phyloP scores from a whole-genome alignment of 768 basidiomycete genomes.

The Pleurotus tuoliensis region DNA sequence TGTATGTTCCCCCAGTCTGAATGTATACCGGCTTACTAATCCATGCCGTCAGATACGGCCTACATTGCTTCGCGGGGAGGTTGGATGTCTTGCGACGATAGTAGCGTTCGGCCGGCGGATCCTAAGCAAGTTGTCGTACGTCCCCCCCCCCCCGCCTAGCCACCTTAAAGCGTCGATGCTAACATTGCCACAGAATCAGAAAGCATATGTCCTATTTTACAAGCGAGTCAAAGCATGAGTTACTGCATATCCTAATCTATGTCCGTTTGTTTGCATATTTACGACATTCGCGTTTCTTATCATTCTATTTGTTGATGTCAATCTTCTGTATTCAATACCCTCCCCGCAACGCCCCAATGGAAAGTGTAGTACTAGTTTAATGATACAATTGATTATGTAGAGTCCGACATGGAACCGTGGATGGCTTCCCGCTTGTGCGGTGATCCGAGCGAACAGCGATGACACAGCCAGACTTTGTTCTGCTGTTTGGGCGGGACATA shows the following conservation, averaged over 20 bases:
- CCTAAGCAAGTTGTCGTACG: slow-evolving; percentile 82
- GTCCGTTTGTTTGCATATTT: slow-evolving; percentile 10
- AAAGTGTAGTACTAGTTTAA: slow-evolving; percentile 8
- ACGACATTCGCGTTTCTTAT: not conserved
- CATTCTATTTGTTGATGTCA: not conserved
- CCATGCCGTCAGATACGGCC: slow-evolving; percentile 70
- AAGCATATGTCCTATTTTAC: slow-evolving; percentile 84
- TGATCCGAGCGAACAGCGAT: not conserved
- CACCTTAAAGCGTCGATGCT: not conserved
- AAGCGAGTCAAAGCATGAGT: slow-evolving; percentile 54
- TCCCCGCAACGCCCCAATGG: slow-evolving; percentile 9
- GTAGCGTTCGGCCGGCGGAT: slow-evolving; percentile 71
- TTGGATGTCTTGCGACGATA: slow-evolving; percentile 95
- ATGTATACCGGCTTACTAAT: not conserved
- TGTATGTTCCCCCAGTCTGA: slow-evolving; percentile 52
- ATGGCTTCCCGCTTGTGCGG: no score
- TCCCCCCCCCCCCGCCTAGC: not conserved
- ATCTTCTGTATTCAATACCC: slow-evolving; percentile 7
- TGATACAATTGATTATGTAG: not conserved
- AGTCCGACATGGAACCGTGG: not conserved
- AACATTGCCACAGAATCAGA: slow-evolving; percentile 30
- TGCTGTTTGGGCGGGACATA: slow-evolving; percentile 12
- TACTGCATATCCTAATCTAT: slow-evolving; percentile 28
- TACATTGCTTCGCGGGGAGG: slow-evolving; percentile 82
- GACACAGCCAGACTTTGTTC: slow-evolving; percentile 4